Evolutionary conservation across 768 basidiomycete genomes (phyloP).

Genomic region (Tylopilus vinaceipallidus): DNA sequence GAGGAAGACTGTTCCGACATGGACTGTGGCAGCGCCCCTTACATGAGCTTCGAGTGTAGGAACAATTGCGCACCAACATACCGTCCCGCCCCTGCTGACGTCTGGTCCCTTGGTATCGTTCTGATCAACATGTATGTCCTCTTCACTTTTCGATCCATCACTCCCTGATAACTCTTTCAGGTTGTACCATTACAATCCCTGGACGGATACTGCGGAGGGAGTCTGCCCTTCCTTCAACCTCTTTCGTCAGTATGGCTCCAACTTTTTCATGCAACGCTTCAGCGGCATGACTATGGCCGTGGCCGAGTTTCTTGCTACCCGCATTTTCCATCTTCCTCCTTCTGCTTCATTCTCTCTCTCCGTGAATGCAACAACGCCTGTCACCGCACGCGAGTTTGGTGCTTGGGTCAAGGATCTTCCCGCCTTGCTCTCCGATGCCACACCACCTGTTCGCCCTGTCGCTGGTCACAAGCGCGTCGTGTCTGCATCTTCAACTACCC

Average conservation of each 20-base stretch:
- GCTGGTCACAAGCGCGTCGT: conserved; percentile 52
- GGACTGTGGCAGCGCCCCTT: conserved; percentile 98
- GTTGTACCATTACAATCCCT: conserved; percentile 98
- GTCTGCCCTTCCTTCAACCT: conserved; percentile 78
- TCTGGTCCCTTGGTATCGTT: conserved; percentile 98
- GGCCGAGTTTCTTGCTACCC: conserved; percentile 81
- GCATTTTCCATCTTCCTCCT: conserved; percentile 78
- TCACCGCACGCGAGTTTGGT: conserved; percentile 82
- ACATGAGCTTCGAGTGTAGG: conserved; percentile 99
- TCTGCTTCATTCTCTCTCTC: conserved; percentile 39
- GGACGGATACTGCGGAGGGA: conserved; percentile 90
- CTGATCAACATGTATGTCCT: conserved; percentile 89
- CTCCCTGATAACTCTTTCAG: conserved; percentile 36
- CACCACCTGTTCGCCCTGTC: conserved; percentile 27
- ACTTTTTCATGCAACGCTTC: conserved; percentile 89
- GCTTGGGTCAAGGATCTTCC: conserved; percentile 84
- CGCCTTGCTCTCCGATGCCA: conserved; percentile 53
- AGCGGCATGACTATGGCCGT: conserved; percentile 84
- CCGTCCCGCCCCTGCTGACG: conserved; percentile 91
- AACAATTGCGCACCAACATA: conserved; percentile 97
- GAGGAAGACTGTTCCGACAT: conserved; percentile 90
- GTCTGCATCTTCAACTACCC: conserved; percentile 55
- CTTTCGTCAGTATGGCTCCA: conserved; percentile 74
- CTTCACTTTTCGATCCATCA: background rate
- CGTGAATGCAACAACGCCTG: conserved; percentile 32